These are phyloP conservation scores for Drosera spatulata DNA, from an alignment of 179 eudicot genomes.

Conservation along the genomic window DNA sequence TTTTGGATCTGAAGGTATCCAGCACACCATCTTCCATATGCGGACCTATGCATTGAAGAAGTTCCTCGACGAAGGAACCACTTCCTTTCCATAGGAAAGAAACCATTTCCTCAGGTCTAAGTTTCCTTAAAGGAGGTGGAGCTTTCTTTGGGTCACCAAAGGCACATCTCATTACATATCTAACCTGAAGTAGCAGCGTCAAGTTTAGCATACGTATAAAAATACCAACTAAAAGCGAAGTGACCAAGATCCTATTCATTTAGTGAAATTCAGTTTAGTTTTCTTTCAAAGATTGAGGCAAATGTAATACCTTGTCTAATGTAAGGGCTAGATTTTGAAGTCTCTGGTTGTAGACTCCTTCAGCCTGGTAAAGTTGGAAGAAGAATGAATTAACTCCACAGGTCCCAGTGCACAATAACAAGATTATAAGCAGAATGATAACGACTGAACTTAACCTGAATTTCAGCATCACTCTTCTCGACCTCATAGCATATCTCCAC, in stretches of 20 bases:
- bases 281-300: neutral
- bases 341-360: constrained; percentile 94
- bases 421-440: no score
- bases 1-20: constrained; percentile 50
- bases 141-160: constrained; percentile 96
- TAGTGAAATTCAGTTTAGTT: no score
- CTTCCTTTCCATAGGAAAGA: constrained; percentile 80
- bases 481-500: constrained; percentile 53
- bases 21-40: constrained; percentile 52
- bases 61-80: constrained; percentile 75
- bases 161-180: constrained; percentile 82
- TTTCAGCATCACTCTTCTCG: constrained; percentile 89
- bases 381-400: constrained; percentile 4
- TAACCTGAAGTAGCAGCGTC: constrained; percentile 47
- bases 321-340: constrained; percentile 98
- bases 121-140: constrained; percentile 87
- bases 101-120: constrained; percentile 65
- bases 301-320: constrained; percentile 67
- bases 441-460: constrained; percentile 45
- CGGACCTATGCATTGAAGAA: constrained; percentile 66
- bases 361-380: constrained; percentile 49
- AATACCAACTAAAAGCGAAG: neutral
- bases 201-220: neutral
- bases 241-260: neutral
- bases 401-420: neutral